Conservation (phyloP, 2,329 filamentous ascomycete species). For the Colletotrichum sp. region DNA sequence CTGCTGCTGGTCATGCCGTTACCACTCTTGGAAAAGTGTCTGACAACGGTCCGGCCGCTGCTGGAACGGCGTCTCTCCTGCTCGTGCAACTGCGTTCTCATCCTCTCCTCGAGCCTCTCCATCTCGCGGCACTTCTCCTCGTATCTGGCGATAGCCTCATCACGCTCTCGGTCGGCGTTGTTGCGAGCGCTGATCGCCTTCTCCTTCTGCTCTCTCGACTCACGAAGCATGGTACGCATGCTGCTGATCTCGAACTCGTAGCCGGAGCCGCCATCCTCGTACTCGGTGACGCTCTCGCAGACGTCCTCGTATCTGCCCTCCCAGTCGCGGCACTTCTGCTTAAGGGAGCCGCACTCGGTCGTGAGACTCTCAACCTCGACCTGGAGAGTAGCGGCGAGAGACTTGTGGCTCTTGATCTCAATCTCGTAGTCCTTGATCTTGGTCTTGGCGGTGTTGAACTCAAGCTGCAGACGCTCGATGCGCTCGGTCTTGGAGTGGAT, state of each 20-base stretch:
- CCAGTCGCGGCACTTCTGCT: slow-evolving; percentile 12
- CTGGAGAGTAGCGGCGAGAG: not conserved
- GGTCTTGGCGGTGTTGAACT: not conserved
- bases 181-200: slow-evolving; percentile 4
- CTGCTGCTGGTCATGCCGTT: not conserved
- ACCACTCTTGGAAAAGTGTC: not conserved
- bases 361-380: slow-evolving; percentile 2
- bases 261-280: slow-evolving; percentile 10
- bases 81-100: slow-evolving; percentile 7
- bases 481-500: slow-evolving; percentile 1
- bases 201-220: slow-evolving; percentile 15
- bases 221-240: slow-evolving; percentile 12
- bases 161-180: slow-evolving; percentile 8
- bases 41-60: not conserved
- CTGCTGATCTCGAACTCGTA: slow-evolving; percentile 7
- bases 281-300: slow-evolving; percentile 15
- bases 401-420: not conserved
- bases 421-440: not conserved
- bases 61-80: not conserved
- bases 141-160: not conserved
- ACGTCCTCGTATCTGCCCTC: slow-evolving; percentile 8
- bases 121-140: slow-evolving; percentile 10
- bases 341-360: not conserved
- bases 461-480: not conserved
- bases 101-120: slow-evolving; percentile 16